phyloP scores from a whole-genome alignment of 805 yeast genomes.

The Wickerhamomyces kurtzmanii region DNA sequence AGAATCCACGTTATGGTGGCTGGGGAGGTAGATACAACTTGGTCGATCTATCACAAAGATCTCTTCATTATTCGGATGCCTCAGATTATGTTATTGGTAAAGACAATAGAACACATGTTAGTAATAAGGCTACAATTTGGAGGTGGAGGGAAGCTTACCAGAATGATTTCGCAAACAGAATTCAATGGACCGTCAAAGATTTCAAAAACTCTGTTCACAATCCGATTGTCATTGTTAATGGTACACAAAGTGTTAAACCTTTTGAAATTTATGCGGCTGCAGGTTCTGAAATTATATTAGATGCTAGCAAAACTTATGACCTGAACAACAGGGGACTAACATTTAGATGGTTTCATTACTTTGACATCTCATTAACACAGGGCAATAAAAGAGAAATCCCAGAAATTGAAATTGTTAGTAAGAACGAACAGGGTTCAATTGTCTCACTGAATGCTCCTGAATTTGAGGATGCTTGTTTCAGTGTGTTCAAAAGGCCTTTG shows the following conservation, averaged over 20 bases:
- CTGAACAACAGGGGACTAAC: conserved; percentile 8
- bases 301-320: conserved; percentile 17
- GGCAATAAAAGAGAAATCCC: conserved; percentile 14
- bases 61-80: conserved; percentile 15
- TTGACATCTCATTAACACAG: conserved; percentile 12
- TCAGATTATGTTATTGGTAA: conserved; percentile 15
- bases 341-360: conserved; percentile 19
- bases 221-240: conserved; percentile 17
- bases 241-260: conserved; percentile 13
- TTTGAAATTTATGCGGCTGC: conserved; percentile 6
- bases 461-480: conserved; percentile 6
- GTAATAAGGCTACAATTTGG: conserved; percentile 22
- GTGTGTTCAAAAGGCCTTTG: conserved; percentile 4
- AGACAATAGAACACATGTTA: conserved; percentile 8
- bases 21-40: conserved; percentile 24
- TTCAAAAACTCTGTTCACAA: conserved; percentile 16
- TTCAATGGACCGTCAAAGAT: conserved; percentile 21
- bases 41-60: conserved; percentile 12
- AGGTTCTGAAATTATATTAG: conserved; percentile 10
- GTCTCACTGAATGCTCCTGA: conserved; percentile 10
- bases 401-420: conserved; percentile 5
- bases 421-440: conserved; percentile 6
- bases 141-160: conserved; percentile 23
- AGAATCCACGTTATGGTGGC: conserved; percentile 21
- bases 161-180: conserved; percentile 20